Evolutionary conservation across 495 filamentous ascomycete species (phyloP), one percentile per base, ranked within the genome.

Genomic region (Podospora comata): DNA sequence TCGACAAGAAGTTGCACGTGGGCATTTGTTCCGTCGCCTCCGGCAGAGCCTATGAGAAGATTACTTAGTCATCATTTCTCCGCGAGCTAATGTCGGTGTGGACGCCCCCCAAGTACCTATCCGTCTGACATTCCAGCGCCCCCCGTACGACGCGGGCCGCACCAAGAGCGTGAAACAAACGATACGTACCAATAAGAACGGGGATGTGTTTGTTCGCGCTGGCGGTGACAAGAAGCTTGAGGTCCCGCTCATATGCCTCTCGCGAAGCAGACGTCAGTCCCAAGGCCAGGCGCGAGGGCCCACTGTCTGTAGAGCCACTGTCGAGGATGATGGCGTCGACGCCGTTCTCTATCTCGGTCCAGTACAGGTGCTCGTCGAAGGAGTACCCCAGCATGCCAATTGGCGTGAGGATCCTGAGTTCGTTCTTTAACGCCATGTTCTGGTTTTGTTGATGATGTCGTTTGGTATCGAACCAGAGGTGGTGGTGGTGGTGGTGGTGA

Each of bases 371-470:
- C 56, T 79, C 76, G n/a, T 74, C 68, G 59, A 80, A 80, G 4
- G 82, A 80, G 71, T 85, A 84, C 18, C 82, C 82, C 26, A 85
- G 75, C 79, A 82, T 84, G 26, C 78, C 82, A 66, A 81, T 76
- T 0, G 82, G 82, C 3, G 83, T 85, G 5, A 83, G 60, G 61
- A 85, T 84, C 48, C 76, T 65, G 26, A 69, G 62, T 34, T 69
- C 67, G 39, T 48, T 13, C 13, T 48, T 48, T 11, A 48, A 1
- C 39, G 39, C 39, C 39, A 48, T 48, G 39, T 16, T 48, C 23
- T 11, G 39, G 39, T 1, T 11, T 48, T 48, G 39, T 11, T 6
- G 39, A 32, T 48, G 39, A 13, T 16, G 39, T 16, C 15, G 9
- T 48, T 16, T 48, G 39, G 13, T 48, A 48, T 48, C 15, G 23